phyloP scores from a whole-genome alignment of 306 rosid species.

The Delonix regia region DNA sequence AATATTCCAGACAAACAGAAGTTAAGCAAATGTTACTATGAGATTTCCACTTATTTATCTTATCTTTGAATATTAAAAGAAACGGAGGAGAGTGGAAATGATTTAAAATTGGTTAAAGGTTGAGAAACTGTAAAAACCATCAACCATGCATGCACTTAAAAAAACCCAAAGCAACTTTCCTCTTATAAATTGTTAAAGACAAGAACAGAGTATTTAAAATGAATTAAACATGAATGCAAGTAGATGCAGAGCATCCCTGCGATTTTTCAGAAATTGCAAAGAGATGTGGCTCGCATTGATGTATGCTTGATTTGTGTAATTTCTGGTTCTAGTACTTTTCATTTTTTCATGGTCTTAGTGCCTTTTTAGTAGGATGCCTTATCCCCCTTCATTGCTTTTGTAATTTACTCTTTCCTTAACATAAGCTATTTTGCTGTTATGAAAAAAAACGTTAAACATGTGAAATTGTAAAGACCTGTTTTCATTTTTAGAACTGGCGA shows the following conservation, averaged over 20 bases:
- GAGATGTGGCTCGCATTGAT: neutral
- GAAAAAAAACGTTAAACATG: slow-evolving; percentile 49
- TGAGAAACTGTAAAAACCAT: slow-evolving; percentile 8
- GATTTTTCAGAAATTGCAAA: slow-evolving; percentile 33
- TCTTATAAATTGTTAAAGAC: slow-evolving; percentile 2
- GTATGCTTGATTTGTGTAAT: neutral
- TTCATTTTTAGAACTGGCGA: slow-evolving; percentile 72
- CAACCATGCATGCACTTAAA: slow-evolving; percentile 26
- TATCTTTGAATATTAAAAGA: slow-evolving; percentile 16
- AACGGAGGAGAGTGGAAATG: slow-evolving; percentile 24
- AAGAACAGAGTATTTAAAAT: slow-evolving; percentile 10
- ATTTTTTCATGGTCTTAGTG: neutral
- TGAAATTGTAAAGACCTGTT: slow-evolving; percentile 83
- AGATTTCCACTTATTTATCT: neutral
- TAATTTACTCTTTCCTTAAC: neutral
- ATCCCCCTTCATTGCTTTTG: neutral
- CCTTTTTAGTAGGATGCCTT: neutral
- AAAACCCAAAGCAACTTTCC: slow-evolving; percentile 29
- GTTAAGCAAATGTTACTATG: slow-evolving; percentile 6
- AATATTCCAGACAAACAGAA: slow-evolving; percentile 7
- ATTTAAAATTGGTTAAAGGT: slow-evolving; percentile 9
- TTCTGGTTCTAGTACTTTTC: neutral
- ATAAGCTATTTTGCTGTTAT: neutral
- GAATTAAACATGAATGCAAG: slow-evolving; percentile 25
- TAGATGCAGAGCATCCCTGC: slow-evolving; percentile 15